phyloP scores from a whole-genome alignment of 306 rosid species.

The Aeschynomene evenia region DNA sequence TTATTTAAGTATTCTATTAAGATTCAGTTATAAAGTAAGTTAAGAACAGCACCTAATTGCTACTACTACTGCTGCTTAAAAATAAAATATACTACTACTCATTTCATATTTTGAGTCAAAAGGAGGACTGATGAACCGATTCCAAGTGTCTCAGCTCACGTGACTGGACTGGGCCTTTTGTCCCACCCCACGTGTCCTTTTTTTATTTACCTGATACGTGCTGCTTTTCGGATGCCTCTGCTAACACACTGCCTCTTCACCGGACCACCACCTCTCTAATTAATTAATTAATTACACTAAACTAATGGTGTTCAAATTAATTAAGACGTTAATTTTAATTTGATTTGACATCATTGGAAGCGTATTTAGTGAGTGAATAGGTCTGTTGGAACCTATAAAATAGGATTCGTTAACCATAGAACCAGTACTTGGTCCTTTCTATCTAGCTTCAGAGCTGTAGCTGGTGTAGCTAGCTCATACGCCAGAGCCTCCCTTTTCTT shows the following conservation, averaged over 20 bases:
- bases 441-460: neutral
- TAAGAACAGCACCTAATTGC: neutral
- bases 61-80: neutral
- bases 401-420: conserved; percentile 24
- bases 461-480: too few relatives aligned
- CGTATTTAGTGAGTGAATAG: conserved; percentile 28
- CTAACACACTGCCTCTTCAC: neutral
- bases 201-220: conserved; percentile 1
- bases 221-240: neutral
- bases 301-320: neutral
- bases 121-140: conserved; percentile 37
- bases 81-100: too few relatives aligned
- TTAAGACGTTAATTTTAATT: neutral
- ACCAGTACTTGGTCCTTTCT: conserved; percentile 1
- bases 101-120: conserved; percentile 47
- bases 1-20: neutral
- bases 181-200: conserved; percentile 38
- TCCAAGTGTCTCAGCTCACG: conserved; percentile 58
- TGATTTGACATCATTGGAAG: neutral
- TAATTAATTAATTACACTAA: too few relatives aligned
- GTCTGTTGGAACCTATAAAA: conserved; percentile 67
- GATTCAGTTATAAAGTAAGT: neutral
- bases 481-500: neutral
- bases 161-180: conserved; percentile 41
- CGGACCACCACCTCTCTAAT: neutral